Conservation (phyloP, 371 early-diverging fungal genomes). For the Mortierella sp. region DNA sequence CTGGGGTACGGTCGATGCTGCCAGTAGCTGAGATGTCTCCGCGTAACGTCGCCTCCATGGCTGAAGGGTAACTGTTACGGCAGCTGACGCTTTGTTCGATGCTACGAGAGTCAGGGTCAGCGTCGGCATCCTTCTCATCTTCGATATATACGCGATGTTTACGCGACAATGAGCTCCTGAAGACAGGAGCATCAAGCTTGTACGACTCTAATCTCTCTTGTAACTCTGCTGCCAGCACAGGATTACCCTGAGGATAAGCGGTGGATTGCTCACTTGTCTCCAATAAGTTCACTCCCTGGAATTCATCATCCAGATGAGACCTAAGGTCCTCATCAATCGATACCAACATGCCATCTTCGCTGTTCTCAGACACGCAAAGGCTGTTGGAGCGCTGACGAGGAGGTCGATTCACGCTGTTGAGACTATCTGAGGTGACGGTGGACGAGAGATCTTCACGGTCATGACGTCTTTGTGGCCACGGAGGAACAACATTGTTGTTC, state of each 20-base stretch:
- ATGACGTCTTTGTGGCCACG: not conserved
- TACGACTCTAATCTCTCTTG: constrained; percentile 25
- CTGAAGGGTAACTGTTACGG: not conserved
- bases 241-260: constrained; percentile 25
- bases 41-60: not conserved
- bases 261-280: constrained; percentile 12
- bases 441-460: constrained; percentile 11
- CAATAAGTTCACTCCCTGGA: not conserved
- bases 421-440: constrained; percentile 8
- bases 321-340: constrained; percentile 29
- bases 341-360: constrained; percentile 44
- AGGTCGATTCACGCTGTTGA: constrained; percentile 1
- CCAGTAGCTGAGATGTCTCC: not conserved
- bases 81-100: not conserved
- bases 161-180: constrained; percentile 19
- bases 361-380: constrained; percentile 20
- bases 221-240: constrained; percentile 13
- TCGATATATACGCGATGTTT: not conserved
- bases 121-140: not conserved
- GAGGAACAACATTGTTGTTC: no score
- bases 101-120: not conserved
- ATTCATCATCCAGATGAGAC: constrained; percentile 1
- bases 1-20: no score
- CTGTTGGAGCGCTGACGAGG: constrained; percentile 12
- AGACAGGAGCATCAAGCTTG: constrained; percentile 38